Conservation (phyloP, 1,284 basidiomycete genomes). For the Ceratobasidium sp. region DNA sequence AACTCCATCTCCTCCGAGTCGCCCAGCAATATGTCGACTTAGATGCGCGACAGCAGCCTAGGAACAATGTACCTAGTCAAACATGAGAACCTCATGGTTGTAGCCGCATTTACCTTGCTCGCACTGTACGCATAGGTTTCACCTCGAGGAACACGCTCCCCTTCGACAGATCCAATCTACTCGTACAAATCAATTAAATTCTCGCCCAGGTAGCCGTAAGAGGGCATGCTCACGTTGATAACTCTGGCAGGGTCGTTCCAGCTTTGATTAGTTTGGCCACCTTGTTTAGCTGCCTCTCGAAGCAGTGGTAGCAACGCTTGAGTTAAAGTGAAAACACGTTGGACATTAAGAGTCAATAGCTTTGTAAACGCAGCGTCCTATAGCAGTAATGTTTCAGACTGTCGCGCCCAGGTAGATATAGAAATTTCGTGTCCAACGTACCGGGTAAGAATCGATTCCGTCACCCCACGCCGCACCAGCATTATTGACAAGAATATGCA, state of each 20-base stretch:
- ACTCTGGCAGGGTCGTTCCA: conserved; percentile 67
- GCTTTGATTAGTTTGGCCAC: conserved; percentile 55
- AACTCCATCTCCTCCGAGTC: conserved; percentile 69
- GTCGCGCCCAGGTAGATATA: neutral
- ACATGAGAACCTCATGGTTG: neutral
- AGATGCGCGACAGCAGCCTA: conserved; percentile 68
- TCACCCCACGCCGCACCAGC: conserved; percentile 74
- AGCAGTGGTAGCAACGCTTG: conserved; percentile 73
- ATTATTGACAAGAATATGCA: conserved; percentile 76
- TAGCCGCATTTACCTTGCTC: conserved; percentile 61
- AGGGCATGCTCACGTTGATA: conserved; percentile 64
- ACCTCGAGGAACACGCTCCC: conserved; percentile 62
- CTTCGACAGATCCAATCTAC: conserved; percentile 74
- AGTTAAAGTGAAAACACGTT: conserved; percentile 75
- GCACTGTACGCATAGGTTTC: conserved; percentile 78
- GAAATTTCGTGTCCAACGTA: conserved; percentile 45
- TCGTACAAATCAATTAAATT: conserved; percentile 20
- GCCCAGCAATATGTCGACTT: conserved; percentile 68
- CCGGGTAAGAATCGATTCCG: conserved; percentile 66
- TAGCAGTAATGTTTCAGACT: conserved; percentile 48
- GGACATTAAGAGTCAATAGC: conserved; percentile 72
- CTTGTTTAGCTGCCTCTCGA: conserved; percentile 61
- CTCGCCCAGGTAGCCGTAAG: neutral
- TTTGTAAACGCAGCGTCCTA: conserved; percentile 67
- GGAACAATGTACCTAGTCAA: neutral